phyloP scores from a whole-genome alignment of 352 stramenopile species.

The Phytophthora melonis region DNA sequence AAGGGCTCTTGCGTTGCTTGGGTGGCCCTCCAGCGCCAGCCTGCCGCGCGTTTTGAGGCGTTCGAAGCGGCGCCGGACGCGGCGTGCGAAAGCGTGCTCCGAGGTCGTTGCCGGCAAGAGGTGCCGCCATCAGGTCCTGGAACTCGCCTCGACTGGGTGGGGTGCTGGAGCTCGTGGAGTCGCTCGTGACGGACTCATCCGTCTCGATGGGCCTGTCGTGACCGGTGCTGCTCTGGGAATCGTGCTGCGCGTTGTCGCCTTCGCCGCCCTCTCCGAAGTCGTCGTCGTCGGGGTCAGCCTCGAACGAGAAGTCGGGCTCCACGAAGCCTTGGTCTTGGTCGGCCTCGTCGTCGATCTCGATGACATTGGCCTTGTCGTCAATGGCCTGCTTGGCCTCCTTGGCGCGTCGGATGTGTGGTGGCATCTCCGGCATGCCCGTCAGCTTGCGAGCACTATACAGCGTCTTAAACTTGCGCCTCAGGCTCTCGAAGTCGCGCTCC shows the following conservation, averaged over 20 bases:
- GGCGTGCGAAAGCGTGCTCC: background rate
- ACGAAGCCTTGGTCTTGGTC: background rate
- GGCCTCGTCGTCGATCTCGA: background rate
- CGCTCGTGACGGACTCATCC: background rate
- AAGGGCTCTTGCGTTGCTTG: background rate
- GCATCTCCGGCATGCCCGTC: background rate
- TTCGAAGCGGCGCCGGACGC: background rate
- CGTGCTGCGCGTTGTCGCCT: background rate
- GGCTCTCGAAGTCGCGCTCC: background rate
- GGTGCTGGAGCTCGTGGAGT: background rate
- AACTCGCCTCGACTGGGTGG: background rate
- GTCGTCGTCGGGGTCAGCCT: background rate
- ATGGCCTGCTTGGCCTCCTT: background rate
- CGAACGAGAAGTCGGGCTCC: slow-evolving; percentile 1
- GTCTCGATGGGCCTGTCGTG: background rate
- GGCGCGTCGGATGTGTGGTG: background rate
- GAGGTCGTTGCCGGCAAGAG: background rate
- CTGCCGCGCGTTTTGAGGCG: background rate
- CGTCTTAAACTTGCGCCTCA: background rate
- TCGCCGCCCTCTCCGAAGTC: background rate
- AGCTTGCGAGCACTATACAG: background rate
- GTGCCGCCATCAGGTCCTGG: background rate
- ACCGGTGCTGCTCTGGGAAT: background rate
- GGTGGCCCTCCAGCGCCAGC: background rate
- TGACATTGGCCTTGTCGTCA: background rate